Evolutionary conservation across 2,329 filamentous ascomycete species (phyloP).

Genomic region (Westerdykella aurantiaca): DNA sequence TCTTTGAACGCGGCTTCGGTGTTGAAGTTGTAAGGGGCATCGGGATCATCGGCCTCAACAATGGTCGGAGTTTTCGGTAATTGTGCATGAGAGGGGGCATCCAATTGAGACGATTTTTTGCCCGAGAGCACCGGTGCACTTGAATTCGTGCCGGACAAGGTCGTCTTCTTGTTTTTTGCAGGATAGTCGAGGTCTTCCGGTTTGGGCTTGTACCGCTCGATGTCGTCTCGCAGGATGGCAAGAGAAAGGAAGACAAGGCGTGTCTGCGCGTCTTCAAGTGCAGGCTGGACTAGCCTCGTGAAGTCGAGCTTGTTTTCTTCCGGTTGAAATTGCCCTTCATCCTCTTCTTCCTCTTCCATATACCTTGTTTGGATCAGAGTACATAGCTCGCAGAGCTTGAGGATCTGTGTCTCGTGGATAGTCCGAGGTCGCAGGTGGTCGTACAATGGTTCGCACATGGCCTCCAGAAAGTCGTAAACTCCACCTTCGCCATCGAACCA

Average conservation of each 20-base stretch:
- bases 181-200: constrained; percentile 62
- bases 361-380: constrained; percentile 61
- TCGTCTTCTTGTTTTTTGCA: constrained; percentile 44
- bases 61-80: constrained; percentile 47
- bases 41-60: constrained; percentile 47
- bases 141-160: constrained; percentile 38
- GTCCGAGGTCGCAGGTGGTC: constrained; percentile 60
- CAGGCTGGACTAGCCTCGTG: constrained; percentile 55
- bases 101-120: constrained; percentile 43
- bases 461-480: constrained; percentile 61
- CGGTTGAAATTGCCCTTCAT: constrained; percentile 48
- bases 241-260: constrained; percentile 61
- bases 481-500: constrained; percentile 60
- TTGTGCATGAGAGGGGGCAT: constrained; percentile 28
- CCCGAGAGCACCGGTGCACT: constrained; percentile 49
- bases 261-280: constrained; percentile 62
- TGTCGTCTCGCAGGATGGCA: constrained; percentile 58
- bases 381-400: constrained; percentile 63
- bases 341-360: constrained; percentile 49
- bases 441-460: constrained; percentile 62
- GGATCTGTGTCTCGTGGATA: constrained; percentile 60
- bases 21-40: constrained; percentile 50
- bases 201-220: constrained; percentile 60
- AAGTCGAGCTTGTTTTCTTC: constrained; percentile 57
- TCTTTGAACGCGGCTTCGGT: constrained; percentile 53